A percentile compares a stretch with the other conserved stretches of the same genome.
Evolutionary conservation across 495 filamentous ascomycete genomes (phyloP).

Genomic region (Pseudoneurospora amorphoporcata): DNA sequence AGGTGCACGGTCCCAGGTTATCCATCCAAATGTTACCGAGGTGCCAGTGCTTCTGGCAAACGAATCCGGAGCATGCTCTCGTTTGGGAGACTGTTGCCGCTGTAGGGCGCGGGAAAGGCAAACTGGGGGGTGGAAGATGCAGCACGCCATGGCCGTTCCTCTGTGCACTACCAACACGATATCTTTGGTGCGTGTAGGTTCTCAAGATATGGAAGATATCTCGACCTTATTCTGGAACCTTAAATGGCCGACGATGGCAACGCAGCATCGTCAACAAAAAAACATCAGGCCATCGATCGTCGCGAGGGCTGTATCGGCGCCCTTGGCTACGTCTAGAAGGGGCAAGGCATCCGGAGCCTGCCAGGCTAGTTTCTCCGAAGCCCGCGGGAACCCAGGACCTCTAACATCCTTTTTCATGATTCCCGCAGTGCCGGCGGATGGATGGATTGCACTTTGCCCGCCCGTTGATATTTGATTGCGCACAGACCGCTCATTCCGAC

Average conservation of each 20-base stretch:
- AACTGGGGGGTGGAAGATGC: not conserved
- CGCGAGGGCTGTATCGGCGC: not conserved
- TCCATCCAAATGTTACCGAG: not conserved
- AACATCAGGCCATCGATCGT: not conserved
- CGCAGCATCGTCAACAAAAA: not conserved
- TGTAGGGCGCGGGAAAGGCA: not conserved
- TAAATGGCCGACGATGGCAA: not conserved
- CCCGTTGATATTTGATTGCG: not conserved
- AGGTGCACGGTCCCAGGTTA: not conserved
- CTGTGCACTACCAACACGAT: not conserved
- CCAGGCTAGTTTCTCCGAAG: not conserved
- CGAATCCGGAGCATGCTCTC: not conserved
- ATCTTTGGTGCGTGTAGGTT: not conserved
- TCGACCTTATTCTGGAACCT: not conserved
- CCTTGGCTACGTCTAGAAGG: not conserved
- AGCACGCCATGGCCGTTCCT: not conserved
- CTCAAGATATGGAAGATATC: not conserved
- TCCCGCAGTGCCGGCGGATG: not conserved
- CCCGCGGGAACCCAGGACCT: not conserved
- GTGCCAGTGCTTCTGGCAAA: not conserved
- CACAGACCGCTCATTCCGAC: not conserved
- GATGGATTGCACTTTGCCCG: not conserved
- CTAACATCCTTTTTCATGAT: not conserved
- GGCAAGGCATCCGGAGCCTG: not conserved
- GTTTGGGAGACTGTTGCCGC: not conserved